phyloP scores from a whole-genome alignment of 2,329 filamentous ascomycete species.

The Calonectria pseudoreteaudii region DNA sequence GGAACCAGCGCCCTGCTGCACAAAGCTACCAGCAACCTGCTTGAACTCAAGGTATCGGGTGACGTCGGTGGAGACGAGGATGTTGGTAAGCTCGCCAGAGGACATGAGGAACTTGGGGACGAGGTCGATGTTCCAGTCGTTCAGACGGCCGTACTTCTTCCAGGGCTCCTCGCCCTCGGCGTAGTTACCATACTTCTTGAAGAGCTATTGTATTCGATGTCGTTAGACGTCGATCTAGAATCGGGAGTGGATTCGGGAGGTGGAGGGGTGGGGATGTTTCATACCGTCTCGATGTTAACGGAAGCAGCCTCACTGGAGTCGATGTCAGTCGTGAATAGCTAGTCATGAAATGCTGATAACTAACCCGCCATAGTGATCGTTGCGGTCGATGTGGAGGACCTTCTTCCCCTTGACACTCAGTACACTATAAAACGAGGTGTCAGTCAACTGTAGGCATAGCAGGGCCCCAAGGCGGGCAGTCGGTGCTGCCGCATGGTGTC shows the following conservation, averaged over 20 bases:
- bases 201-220: conserved; percentile 71
- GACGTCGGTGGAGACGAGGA: conserved; percentile 95
- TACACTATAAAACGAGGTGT: conserved; percentile 64
- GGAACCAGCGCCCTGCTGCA: conserved; percentile 85
- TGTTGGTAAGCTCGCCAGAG: conserved; percentile 97
- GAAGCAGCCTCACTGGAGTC: conserved; percentile 83
- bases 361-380: conserved; percentile 98
- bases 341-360: conserved; percentile 48
- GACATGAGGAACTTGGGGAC: conserved; percentile 99
- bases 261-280: conserved; percentile 41
- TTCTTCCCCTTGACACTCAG: conserved; percentile 99
- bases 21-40: conserved; percentile 95
- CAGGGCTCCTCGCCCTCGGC: conserved; percentile 86
- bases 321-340: conserved; percentile 42
- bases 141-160: conserved; percentile 96
- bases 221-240: conserved; percentile 38
- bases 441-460: conserved; percentile 34
- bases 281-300: conserved; percentile 93
- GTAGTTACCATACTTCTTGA: conserved; percentile 95
- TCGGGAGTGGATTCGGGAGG: conserved; percentile 22
- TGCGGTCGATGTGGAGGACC: conserved; percentile 98
- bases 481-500: background rate
- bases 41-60: conserved; percentile 92
- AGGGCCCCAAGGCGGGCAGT: background rate
- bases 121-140: conserved; percentile 99